Base-by-base conservation (phyloP, 2,329 filamentous ascomycete genomes). In the Bipolaris bicolor region DNA sequence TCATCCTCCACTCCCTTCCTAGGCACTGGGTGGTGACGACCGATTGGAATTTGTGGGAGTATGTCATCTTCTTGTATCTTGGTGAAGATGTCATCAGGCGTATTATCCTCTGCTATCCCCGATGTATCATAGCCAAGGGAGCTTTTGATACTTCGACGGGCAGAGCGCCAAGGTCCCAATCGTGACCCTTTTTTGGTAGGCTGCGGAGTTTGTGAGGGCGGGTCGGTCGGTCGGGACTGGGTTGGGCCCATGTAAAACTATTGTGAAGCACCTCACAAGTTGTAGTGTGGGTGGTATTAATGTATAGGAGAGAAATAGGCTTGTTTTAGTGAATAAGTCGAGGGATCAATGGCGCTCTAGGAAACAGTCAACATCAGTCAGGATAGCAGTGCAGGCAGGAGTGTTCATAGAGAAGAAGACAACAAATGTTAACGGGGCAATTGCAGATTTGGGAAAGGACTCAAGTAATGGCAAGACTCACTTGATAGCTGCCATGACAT, bases 21-120 rank as follows among this genome's bases (percentile, higher is more conserved):
- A 9, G 76, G 66, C 0, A 79, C 76, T 9, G 80, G 79, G 56
- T 82, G 79, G 41, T 77, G 72, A 5, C 63, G 55, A 10, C 72
- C 67, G 20, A 74, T 72, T 0, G 74, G 68, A 11, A 82, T 72
- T 47, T 80, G 77, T 0, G 75, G 64, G 2, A 78, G 74, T 24
- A 80, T 79, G 5, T 71, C 66, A 53, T 77, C 76, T 24, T 65
- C 70, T 13, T 75, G 74, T 49, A 81, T 80, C 0, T 76, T 68
- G 5, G 72, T 68, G 59, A 81, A 82, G 40, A 82, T 73, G 54
- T 73, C 73, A 58, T 72, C 69, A 1, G 61, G 58, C 2, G 66
- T 61, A 6, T 57, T 55, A 5, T 62, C 52, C n/a, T 61, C 56
- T 5, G 49, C 22, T 10, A 20, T 7, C 34, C 15, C 4, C 29